Percentiles rank a stretch among this genome's conserved stretches.
Conservation (phyloP, 169 alveolate genomes). For the Cystoisospora suis region DNA sequence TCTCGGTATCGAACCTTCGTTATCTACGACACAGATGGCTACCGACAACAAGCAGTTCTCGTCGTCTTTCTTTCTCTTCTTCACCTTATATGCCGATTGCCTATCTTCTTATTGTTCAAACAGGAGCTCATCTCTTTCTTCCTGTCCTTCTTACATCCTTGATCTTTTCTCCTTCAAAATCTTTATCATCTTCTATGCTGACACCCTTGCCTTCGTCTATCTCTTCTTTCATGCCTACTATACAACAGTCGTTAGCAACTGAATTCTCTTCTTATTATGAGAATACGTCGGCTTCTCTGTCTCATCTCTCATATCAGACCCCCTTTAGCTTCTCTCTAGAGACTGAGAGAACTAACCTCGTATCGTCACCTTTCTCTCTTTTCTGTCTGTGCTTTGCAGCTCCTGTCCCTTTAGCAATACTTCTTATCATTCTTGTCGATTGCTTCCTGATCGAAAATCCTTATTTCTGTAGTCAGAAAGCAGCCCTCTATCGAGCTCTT, state of each 20-base stretch:
- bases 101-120: not conserved
- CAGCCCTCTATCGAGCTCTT: not conserved
- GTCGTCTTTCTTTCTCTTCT: constrained; percentile 1
- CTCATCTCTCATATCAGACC: too few species aligned
- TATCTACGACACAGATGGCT: too few species aligned
- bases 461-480: not conserved
- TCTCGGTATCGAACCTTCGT: too few species aligned
- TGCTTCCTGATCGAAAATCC: constrained; percentile 6
- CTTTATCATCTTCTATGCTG: too few species aligned
- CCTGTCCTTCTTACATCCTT: constrained; percentile 18
- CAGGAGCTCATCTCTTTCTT: not conserved
- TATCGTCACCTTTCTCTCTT: not conserved
- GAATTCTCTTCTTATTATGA: too few species aligned
- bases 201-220: too few species aligned
- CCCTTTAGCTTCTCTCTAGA: too few species aligned
- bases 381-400: not conserved
- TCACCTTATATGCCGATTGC: constrained; percentile 27
- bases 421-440: not conserved
- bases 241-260: too few species aligned
- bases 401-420: not conserved
- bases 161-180: too few species aligned
- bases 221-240: too few species aligned
- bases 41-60: too few species aligned
- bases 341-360: not conserved
- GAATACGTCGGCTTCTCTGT: too few species aligned